Evolutionary conservation across 1,284 basidiomycete species (phyloP).

Genomic region (Earliella scabrosa): DNA sequence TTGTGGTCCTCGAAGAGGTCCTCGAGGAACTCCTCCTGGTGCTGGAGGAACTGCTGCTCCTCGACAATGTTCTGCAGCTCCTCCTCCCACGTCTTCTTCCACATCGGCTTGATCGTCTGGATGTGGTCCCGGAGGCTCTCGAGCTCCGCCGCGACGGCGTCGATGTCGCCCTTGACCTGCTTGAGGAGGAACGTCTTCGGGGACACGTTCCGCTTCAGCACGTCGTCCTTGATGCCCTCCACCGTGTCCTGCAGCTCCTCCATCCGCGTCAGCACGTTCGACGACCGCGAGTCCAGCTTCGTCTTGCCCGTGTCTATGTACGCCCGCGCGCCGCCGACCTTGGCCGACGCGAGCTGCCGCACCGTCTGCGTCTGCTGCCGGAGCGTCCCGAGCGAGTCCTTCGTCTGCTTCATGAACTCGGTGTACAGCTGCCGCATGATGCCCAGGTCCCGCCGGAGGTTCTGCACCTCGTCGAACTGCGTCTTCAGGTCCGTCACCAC

Average conservation of each 20-base stretch:
- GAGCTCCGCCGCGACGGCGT: slow-evolving; percentile 72
- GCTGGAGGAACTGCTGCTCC: slow-evolving; percentile 93
- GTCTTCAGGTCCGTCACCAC: slow-evolving; percentile 85
- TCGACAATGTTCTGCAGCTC: slow-evolving; percentile 97
- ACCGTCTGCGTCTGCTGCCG: slow-evolving; percentile 87
- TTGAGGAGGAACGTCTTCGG: slow-evolving; percentile 81
- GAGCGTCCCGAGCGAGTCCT: slow-evolving; percentile 79
- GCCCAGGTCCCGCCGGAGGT: slow-evolving; percentile 90
- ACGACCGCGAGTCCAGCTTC: slow-evolving; percentile 87
- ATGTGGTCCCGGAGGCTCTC: slow-evolving; percentile 86
- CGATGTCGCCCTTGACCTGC: slow-evolving; percentile 77
- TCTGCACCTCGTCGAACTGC: slow-evolving; percentile 95
- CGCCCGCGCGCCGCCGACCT: slow-evolving; percentile 85
- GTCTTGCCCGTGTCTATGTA: slow-evolving; percentile 93
- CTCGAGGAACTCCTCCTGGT: slow-evolving; percentile 89
- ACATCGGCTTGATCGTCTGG: slow-evolving; percentile 90
- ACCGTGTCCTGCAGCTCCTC: slow-evolving; percentile 95
- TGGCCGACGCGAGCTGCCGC: slow-evolving; percentile 81
- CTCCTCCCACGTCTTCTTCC: slow-evolving; percentile 98
- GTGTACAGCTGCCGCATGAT: slow-evolving; percentile 94
- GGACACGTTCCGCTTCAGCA: slow-evolving; percentile 86
- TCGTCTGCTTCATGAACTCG: slow-evolving; percentile 91
- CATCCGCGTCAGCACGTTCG: slow-evolving; percentile 90
- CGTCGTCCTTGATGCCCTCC: slow-evolving; percentile 91
- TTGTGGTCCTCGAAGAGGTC: slow-evolving; percentile 94